phyloP scores from a whole-genome alignment of 2,329 filamentous ascomycete genomes.

The Cytospora schulzeri region DNA sequence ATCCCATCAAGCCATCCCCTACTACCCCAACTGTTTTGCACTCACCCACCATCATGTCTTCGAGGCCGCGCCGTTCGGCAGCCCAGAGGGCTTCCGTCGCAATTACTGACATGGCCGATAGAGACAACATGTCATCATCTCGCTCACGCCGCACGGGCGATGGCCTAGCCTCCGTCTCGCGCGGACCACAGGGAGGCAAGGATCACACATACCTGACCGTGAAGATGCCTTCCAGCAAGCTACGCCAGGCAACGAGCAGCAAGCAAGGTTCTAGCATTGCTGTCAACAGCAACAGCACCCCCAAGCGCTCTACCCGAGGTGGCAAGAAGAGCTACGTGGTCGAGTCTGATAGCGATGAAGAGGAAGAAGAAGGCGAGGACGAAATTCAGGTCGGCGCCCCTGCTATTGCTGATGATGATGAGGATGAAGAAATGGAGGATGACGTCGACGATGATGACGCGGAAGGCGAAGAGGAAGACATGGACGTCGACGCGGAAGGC shows the following conservation, averaged over 20 bases:
- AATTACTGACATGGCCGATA: conserved; percentile 55
- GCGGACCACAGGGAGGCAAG: conserved; percentile 46
- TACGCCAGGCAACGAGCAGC: conserved; percentile 52
- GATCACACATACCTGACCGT: conserved; percentile 55
- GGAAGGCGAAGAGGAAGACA: conserved; percentile 44
- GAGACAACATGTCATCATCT: conserved; percentile 54
- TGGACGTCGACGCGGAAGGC: conserved; percentile 49
- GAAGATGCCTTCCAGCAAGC: conserved; percentile 54
- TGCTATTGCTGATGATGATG: conserved; percentile 34
- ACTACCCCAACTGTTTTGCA: not conserved
- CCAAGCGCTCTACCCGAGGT: conserved; percentile 54
- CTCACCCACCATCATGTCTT: conserved; percentile 42
- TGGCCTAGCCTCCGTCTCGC: conserved; percentile 43
- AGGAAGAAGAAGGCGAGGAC: conserved; percentile 34
- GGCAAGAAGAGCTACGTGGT: conserved; percentile 63
- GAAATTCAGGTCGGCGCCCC: conserved; percentile 36
- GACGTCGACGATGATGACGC: conserved; percentile 45
- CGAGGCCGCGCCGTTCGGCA: conserved; percentile 51
- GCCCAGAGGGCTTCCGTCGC: conserved; percentile 48
- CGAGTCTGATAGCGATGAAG: conserved; percentile 45
- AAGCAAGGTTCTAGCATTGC: conserved; percentile 38
- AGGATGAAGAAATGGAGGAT: conserved; percentile 46
- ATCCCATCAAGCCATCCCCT: not conserved
- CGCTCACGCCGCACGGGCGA: conserved; percentile 53
- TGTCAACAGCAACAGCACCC: conserved; percentile 45